A percentile compares a stretch with the other conserved stretches of the same genome.
Evolutionary conservation across 192 early-diverging fungal genomes (phyloP).

Genomic region (Entomortierella beljakovae): DNA sequence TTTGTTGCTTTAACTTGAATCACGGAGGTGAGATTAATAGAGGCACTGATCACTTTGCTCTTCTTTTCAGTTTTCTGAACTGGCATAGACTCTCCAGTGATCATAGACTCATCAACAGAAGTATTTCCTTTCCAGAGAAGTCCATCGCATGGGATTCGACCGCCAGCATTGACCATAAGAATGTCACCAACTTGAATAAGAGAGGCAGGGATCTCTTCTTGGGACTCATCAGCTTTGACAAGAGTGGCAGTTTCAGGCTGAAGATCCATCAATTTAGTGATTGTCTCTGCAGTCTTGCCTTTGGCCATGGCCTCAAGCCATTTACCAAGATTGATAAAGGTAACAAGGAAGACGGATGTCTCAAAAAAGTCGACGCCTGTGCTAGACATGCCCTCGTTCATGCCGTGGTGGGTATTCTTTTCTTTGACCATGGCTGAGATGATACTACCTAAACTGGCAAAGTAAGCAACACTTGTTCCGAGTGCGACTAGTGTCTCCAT

Average conservation of each 20-base stretch:
- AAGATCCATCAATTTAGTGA: slow-evolving; percentile 79
- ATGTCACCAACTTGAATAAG: slow-evolving; percentile 75
- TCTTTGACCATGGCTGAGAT: slow-evolving; percentile 57
- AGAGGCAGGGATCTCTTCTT: slow-evolving; percentile 42
- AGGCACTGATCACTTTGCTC: slow-evolving; percentile 66
- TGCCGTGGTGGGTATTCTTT: slow-evolving; percentile 8
- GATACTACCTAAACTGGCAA: slow-evolving; percentile 69
- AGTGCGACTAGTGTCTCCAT: slow-evolving; percentile 87
- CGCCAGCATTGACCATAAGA: slow-evolving; percentile 75
- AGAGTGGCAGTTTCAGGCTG: slow-evolving; percentile 78
- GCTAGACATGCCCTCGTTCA: slow-evolving; percentile 9
- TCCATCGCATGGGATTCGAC: slow-evolving; percentile 82
- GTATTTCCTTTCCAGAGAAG: slow-evolving; percentile 62
- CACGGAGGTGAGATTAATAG: slow-evolving; percentile 68
- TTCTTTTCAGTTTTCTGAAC: slow-evolving; percentile 67
- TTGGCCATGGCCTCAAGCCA: slow-evolving; percentile 85
- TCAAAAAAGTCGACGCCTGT: slow-evolving; percentile 76
- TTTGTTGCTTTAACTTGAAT: slow-evolving; percentile 74
- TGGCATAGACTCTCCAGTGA: slow-evolving; percentile 85
- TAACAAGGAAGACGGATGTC: slow-evolving; percentile 79
- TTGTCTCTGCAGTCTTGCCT: slow-evolving; percentile 81
- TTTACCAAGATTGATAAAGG: slow-evolving; percentile 86
- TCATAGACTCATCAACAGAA: slow-evolving; percentile 81
- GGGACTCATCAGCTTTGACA: slow-evolving; percentile 55
- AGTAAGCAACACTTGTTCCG: slow-evolving; percentile 80